These are phyloP conservation scores for Trichomonas tenax DNA, from an alignment of 208 protist species.

Conservation along the genomic window DNA sequence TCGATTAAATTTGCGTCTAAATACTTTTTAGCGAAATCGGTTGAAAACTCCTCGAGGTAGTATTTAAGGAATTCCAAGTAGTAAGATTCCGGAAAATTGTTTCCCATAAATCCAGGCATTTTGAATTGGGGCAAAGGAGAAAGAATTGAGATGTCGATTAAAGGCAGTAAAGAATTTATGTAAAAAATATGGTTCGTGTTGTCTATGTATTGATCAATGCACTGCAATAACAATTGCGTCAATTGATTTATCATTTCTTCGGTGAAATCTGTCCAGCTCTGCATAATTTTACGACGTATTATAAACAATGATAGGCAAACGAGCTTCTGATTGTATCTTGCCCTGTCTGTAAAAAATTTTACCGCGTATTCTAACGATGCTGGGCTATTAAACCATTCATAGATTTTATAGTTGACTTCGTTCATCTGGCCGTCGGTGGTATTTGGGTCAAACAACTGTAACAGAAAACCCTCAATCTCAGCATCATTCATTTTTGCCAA, in stretches of 20 bases:
- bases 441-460: not conserved
- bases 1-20: not conserved
- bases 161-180: not conserved
- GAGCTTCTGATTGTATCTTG: not conserved
- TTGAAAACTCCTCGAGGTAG: not conserved
- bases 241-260: not conserved
- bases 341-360: not conserved
- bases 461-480: not conserved
- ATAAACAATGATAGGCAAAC: not conserved
- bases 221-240: not conserved
- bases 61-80: not conserved
- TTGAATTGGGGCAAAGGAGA: not conserved
- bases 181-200: not conserved
- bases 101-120: not conserved
- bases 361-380: not conserved
- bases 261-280: not conserved
- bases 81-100: not conserved
- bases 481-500: not conserved
- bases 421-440: not conserved
- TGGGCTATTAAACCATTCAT: not conserved
- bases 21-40: not conserved
- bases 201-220: not conserved
- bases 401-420: not conserved
- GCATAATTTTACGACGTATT: not conserved
- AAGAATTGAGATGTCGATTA: not conserved